phyloP scores from a whole-genome alignment of 148 eudicot genomes.

The Heliosperma pusillum region DNA sequence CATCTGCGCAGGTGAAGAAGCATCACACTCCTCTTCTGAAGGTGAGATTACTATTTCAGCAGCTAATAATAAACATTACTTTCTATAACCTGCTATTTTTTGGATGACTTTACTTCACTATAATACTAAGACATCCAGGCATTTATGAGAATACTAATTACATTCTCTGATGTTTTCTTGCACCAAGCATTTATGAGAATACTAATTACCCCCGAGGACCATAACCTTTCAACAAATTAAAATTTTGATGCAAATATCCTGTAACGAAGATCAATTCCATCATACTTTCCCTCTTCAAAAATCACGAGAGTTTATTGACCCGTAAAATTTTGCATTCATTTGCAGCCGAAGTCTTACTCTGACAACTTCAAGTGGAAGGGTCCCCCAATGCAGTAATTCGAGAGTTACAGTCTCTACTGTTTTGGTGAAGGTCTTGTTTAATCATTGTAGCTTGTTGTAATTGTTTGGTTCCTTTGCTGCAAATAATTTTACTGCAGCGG shows the following conservation, averaged over 20 bases:
- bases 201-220: too few species aligned
- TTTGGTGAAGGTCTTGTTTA: slow-evolving; percentile 11
- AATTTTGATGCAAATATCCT: too few species aligned
- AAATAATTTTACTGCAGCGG: slow-evolving; percentile 26
- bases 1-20: slow-evolving; percentile 48
- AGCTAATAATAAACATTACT: not conserved
- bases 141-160: too few species aligned
- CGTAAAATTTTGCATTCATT: not conserved
- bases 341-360: slow-evolving; percentile 55
- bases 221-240: too few species aligned
- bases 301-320: not conserved
- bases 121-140: not conserved
- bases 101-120: not conserved
- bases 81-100: not conserved
- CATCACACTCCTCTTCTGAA: slow-evolving; percentile 51
- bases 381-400: slow-evolving; percentile 30
- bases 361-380: slow-evolving; percentile 70
- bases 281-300: not conserved
- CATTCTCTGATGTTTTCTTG: not conserved
- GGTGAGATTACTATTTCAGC: slow-evolving; percentile 24
- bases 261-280: not conserved
- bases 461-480: slow-evolving; percentile 12
- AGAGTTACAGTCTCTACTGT: slow-evolving; percentile 1
- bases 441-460: not conserved
- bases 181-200: too few species aligned